Base-by-base conservation (phyloP, 1,284 basidiomycete genomes). In the Flammula alnicola region DNA sequence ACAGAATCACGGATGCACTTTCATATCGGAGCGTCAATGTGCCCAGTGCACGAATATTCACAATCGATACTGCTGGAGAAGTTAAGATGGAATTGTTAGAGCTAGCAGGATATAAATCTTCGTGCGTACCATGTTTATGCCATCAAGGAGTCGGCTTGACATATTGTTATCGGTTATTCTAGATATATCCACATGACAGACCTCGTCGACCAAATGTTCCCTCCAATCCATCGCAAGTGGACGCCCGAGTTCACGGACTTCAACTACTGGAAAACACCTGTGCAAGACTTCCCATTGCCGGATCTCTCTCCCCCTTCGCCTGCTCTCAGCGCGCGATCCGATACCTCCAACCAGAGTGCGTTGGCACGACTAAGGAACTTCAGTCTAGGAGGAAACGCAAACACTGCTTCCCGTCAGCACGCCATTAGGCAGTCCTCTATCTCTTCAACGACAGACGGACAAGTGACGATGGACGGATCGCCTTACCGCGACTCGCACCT, bases 201-300 rank as follows among this genome's bases (percentile, higher is more conserved):
- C 68, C 81, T 99, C 11, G 97, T 99, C 25, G 95, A 99, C 72
- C 95, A 98, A 68, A 96, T 98, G 88, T 99, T 99, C 77, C 97
- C 97, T 20, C 94, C 96, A 0, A 93, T 98, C 52, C 83, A 93
- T 62, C 84, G 86, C 45, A 92, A 91, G 64, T 88, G 88, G 77
- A 83, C 86, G 30, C 86, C 93, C 1, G 94, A 97, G 67, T 99
- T 81, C 67, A 98, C 95, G 14, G 96, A 99, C 69, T 96, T 98
- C 77, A 98, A 97, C 66, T 99, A 85, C 67, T 99, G 97, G 97
- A 88, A 94, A 56, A 63, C 82, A 0, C 86, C 92, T 0, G 73
- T 96, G 7, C 79, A 81, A 39, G 89, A 93, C 3, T 86, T 91
- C 52, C 77, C 87, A 10, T 75, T 98, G 1, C 96, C 96, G 0